Evolutionary conservation across 2,329 filamentous ascomycete genomes (phyloP).

Genomic region (Alternaria solani): DNA sequence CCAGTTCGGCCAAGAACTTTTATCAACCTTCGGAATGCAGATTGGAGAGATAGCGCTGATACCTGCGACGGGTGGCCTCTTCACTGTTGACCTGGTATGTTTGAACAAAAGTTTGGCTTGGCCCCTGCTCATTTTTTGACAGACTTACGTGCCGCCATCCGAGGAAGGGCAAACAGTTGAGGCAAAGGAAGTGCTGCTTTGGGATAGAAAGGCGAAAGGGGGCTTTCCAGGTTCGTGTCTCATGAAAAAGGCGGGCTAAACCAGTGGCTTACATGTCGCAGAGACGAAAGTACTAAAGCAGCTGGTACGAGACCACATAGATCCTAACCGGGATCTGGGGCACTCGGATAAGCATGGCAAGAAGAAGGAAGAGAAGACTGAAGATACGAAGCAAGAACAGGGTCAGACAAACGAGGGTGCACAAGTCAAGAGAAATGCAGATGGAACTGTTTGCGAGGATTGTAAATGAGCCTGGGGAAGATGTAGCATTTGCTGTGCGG

Average conservation of each 20-base stretch:
- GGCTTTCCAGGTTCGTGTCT: constrained; percentile 76
- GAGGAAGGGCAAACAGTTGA: constrained; percentile 23
- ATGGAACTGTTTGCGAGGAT: constrained; percentile 50
- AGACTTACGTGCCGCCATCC: constrained; percentile 38
- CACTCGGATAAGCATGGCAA: constrained; percentile 64
- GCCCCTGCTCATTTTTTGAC: not conserved
- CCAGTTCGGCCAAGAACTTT: constrained; percentile 91
- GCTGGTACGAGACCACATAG: constrained; percentile 80
- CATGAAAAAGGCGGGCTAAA: too few relatives aligned
- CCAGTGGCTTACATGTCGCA: constrained; percentile 20
- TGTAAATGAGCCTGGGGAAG: constrained; percentile 32
- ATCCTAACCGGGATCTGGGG: constrained; percentile 79
- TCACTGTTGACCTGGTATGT: constrained; percentile 71
- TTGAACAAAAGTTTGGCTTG: not conserved
- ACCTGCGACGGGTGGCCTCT: constrained; percentile 84
- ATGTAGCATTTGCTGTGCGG: not conserved
- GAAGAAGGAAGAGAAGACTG: constrained; percentile 35
- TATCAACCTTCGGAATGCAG: constrained; percentile 86
- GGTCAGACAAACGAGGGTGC: not conserved
- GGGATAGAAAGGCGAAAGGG: constrained; percentile 86
- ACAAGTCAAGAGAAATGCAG: constrained; percentile 42
- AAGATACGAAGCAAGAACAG: constrained; percentile 7
- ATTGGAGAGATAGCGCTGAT: constrained; percentile 89
- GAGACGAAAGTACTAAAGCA: constrained; percentile 93
- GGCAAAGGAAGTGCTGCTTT: constrained; percentile 68